Evolutionary conservation across 257 asterid genomes (phyloP).

Genomic region (Ajuga chamaepitys): DNA sequence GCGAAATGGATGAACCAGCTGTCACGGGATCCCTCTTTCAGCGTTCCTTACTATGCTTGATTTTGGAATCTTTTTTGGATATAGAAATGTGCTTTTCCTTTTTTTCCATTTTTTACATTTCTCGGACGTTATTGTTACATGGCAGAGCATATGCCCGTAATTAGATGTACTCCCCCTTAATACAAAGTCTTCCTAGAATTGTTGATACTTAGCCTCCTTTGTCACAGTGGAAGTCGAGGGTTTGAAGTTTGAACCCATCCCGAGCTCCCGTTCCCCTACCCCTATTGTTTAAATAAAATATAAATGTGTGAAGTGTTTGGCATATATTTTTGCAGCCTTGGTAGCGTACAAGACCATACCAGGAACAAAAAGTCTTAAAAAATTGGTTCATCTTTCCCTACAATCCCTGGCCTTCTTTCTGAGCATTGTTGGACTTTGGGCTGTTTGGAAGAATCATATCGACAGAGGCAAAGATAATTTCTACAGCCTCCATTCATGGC

Average conservation of each 20-base stretch:
- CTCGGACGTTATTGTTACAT: neutral
- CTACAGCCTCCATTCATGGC: slow-evolving; percentile 92
- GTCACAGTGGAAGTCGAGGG: no score
- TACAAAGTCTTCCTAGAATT: no score
- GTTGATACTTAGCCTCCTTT: neutral
- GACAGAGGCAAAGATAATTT: slow-evolving; percentile 74
- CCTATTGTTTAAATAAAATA: neutral
- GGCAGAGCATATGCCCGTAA: neutral
- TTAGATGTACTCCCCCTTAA: no score
- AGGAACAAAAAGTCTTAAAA: slow-evolving; percentile 58
- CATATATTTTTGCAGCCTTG: slow-evolving; percentile 52
- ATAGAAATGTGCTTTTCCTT: neutral
- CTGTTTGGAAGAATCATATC: slow-evolving; percentile 76
- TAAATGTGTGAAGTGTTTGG: neutral
- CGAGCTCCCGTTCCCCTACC: neutral
- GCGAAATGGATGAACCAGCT: neutral
- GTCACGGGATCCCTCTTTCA: neutral
- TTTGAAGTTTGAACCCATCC: no score
- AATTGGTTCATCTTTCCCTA: slow-evolving; percentile 61
- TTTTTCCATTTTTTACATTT: neutral
- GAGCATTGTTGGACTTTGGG: slow-evolving; percentile 65
- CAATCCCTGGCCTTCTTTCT: slow-evolving; percentile 52
- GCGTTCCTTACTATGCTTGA: neutral
- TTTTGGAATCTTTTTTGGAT: neutral
- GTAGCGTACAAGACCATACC: slow-evolving; percentile 77